Base-by-base conservation (phyloP, 768 basidiomycete genomes). In the Rhizopogon sp. region DNA sequence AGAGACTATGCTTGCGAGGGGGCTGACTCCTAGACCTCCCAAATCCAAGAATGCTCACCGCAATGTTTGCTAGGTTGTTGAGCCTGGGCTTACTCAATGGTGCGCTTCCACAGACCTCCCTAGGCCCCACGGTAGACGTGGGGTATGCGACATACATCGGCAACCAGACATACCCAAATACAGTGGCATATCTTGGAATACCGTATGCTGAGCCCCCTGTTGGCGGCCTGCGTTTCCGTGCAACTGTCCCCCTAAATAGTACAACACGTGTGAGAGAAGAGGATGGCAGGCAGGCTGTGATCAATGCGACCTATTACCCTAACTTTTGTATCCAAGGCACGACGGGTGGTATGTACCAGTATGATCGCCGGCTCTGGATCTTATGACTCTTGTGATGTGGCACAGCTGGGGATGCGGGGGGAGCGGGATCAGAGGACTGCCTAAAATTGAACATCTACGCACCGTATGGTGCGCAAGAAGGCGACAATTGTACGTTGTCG, bases 361-460 rank as follows among this genome's bases (percentile, higher is more conserved):
- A 13, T 41, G 43, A 33, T 20, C 14, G 17, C 7, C 3, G 31
- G 16, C n/a, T 28, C 20, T 7, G 14, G 17, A 43, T 13, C 2
- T 37, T 35, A 46, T 17, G 11, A 25, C 13, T 2, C 37, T 20
- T 52, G 16, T 51, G 3, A 35, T 4, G 3, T 35, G 17, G 28
- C 57, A 6, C 40, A 83, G 79, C 44, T 17, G 79, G 79, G 8
- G 83, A 83, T 60, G 74, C 78, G 22, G 83, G 84, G 46, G 83
- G 84, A 29, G 81, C 82, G 11, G 84, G 85, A 10, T 79, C 78
- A 42, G 84, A 87, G 67, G 84, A 86, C 58, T 87, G 83, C 58
- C 66, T 87, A 35, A 85, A 85, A 46, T 70, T 85, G n/a, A 84
- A 87, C 62, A 74, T 87, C 11, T 86, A 85, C 54, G 67, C 80